Evolutionary conservation across 148 eudicot species (phyloP).

Genomic region (Gaultheria prostrata): DNA sequence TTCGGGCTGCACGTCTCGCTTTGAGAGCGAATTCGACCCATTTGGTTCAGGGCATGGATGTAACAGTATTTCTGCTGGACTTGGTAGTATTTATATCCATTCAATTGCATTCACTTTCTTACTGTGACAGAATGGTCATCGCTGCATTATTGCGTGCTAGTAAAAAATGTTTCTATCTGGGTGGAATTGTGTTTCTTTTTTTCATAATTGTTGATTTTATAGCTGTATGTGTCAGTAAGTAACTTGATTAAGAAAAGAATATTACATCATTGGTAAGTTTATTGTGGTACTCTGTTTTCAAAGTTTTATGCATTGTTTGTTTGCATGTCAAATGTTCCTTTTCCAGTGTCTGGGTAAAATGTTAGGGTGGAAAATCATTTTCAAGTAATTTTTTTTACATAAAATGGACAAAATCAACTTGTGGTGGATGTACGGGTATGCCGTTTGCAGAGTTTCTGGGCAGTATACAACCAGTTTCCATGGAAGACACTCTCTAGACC

Average conservation of each 20-base stretch:
- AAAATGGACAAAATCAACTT: neutral
- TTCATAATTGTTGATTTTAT: neutral
- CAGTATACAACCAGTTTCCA: neutral
- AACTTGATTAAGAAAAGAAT: neutral
- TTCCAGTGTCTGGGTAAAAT: too few relatives aligned
- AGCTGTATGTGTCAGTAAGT: neutral
- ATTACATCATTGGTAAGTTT: neutral
- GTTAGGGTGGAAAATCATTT: neutral
- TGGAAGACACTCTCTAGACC: neutral
- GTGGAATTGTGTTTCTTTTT: neutral
- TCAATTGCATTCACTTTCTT: slow-evolving; percentile 1
- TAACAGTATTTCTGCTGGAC: slow-evolving; percentile 96
- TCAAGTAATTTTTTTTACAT: neutral
- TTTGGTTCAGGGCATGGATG: slow-evolving; percentile 93
- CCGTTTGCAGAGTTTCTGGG: neutral
- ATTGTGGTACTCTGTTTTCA: neutral
- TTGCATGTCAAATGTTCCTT: too few relatives aligned
- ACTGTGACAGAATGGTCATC: neutral
- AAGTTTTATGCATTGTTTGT: too few relatives aligned
- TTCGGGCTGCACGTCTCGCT: slow-evolving; percentile 44
- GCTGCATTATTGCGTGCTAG: neutral
- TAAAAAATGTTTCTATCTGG: neutral
- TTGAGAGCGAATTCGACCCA: slow-evolving; percentile 71
- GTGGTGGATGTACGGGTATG: neutral
- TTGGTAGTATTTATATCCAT: slow-evolving; percentile 43